Evolutionary conservation across 768 basidiomycete genomes (phyloP), one percentile per base, ranked within the genome.

Genomic region (Sistotremastrum suecicum): DNA sequence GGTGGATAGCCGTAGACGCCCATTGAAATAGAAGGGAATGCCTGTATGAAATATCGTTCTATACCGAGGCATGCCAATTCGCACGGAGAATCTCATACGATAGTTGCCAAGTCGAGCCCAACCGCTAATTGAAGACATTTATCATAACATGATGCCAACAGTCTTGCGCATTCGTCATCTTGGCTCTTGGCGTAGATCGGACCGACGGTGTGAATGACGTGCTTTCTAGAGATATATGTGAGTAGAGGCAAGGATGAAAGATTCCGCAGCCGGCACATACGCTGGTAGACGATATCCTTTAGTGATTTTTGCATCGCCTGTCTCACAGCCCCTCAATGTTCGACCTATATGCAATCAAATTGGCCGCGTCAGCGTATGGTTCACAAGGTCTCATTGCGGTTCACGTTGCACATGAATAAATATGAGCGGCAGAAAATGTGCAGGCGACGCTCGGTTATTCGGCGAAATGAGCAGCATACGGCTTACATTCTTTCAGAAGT

Each of bases 151-250:
- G 83, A 82, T 3, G 67, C 66, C 9, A 90, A 68, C 49, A 76
- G 69, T 48, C 57, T 52, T 4, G 76, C 75, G 44, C 70, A 72
- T 30, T 58, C 60, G 37, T 70, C 68, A 35, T 59, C 60, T 30
- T 67, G 61, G 1, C 51, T 47, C 3, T 53, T 46, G 4, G 66
- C 67, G 57, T 82, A 87, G 1, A 83, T 59, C 0, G 87, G 87
- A 7, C 87, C 87, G 10, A 89, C 87, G 3, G 87, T 71, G 54
- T 89, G 87, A 37, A 90, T 84, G 48, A 90, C 67, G 56, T 80
- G 69, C 35, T 71, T 70, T 35, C 86, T 84, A 51, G 28, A 42
- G 9, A 41, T 3, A 44, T 37, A 32, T 20, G n/a, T 29, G 44
- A n/a, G 12, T 37, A 37, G 5, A 12, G n/a, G 40, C 44, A 4